Base-by-base conservation (phyloP, 2,329 filamentous ascomycete species). In the Phyllosticta citriasiana region DNA sequence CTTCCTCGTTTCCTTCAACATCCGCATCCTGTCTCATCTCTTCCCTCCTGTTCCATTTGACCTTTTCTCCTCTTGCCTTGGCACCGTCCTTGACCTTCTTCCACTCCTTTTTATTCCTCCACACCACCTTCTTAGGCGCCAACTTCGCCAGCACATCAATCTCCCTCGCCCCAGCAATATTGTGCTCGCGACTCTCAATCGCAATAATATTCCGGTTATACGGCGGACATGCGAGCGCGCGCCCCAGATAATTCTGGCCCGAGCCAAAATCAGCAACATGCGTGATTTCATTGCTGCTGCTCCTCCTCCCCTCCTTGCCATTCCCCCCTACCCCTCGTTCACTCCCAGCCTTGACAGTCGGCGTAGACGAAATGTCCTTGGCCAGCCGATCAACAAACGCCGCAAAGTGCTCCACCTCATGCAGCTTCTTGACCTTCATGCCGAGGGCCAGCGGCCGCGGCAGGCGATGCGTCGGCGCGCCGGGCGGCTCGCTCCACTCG, bases 241-340 rank as follows among this genome's bases (percentile, higher is more conserved):
- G 83, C 0, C 94, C 93, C 3, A 99, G 84, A 70, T 99, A 99
- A 70, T 97, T 97, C 73, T 97, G 93, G 0, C 94, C 94, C 59
- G 91, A 96, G 27, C 94, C 94, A 73, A 97, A 96, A 75, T 99
- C 94, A 56, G 97, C 87, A 62, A 96, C 85, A 76, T 97, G 92
- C 0, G 91, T 89, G 63, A 97, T 86, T 6, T 72, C 70, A 8
- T 47, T 47, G 40, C 61, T 74, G 67, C 60, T 70, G 10, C 66
- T 64, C 3, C 51, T 53, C 19, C 16, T 53, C 19, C 19, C 19
- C 2, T 53, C 22, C 19, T 22, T 22, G 2, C 40, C n/a, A 22
- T 7, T 1, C 47, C 22, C 27, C 50, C 27, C 54, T 35, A 14
- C 22, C 19, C 12, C 53, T 35, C n/a, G 14, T 5, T 40, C 10